Conservation (phyloP, 495 filamentous ascomycete genomes). For the Penicillium cinerascens region DNA sequence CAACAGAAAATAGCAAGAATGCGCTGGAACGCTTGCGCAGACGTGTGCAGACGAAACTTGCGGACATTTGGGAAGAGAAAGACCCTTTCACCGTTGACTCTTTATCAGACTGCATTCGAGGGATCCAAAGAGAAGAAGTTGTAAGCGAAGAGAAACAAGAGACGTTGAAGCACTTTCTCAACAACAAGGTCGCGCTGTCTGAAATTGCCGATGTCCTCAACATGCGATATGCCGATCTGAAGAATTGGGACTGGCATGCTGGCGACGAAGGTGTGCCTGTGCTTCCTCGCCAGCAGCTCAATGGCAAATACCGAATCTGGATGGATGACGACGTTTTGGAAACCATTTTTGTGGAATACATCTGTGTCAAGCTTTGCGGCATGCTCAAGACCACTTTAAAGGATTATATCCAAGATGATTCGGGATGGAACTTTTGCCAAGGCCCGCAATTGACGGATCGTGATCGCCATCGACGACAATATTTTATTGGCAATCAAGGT, state of each 20-base stretch:
- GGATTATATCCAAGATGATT: constrained; percentile 33
- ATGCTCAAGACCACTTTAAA: constrained; percentile 46
- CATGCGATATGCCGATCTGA: constrained; percentile 52
- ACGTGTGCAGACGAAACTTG: too few relatives aligned
- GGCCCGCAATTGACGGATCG: constrained; percentile 12
- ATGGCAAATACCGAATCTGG: constrained; percentile 51
- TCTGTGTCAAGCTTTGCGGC: constrained; percentile 53
- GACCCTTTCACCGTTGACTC: constrained; percentile 34
- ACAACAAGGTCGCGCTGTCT: constrained; percentile 44
- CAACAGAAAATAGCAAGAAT: constrained; percentile 18
- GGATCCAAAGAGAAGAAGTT: constrained; percentile 50
- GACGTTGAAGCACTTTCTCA: constrained; percentile 49
- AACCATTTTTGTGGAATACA: constrained; percentile 59
- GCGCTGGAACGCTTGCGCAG: constrained; percentile 13
- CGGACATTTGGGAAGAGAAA: constrained; percentile 15
- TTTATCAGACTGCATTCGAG: constrained; percentile 41
- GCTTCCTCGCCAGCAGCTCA: constrained; percentile 49
- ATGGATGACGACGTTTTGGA: constrained; percentile 61
- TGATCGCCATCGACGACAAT: constrained; percentile 23
- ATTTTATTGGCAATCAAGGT: constrained; percentile 13
- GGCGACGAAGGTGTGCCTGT: constrained; percentile 45
- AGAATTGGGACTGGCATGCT: constrained; percentile 53
- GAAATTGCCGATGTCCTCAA: constrained; percentile 61
- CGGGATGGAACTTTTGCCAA: constrained; percentile 42
- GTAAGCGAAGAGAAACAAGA: constrained; percentile 53